Evolutionary conservation across 768 basidiomycete species (phyloP), one percentile per base, ranked within the genome.

Genomic region (Butyriboletus loyo): DNA sequence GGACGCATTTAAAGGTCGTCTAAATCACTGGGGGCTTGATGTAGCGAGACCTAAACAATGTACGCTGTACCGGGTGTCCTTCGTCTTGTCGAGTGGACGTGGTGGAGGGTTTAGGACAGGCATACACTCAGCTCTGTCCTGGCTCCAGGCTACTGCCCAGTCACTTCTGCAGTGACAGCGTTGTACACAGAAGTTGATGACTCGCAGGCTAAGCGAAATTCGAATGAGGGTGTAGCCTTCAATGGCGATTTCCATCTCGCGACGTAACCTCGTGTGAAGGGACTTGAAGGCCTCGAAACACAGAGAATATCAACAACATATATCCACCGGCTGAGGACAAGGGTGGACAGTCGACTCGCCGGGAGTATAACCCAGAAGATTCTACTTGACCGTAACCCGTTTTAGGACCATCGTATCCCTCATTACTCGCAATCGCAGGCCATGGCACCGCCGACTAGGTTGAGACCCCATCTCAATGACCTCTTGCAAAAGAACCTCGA

Each of bases 401-500:
- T 39, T 48, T 32, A 43, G 27, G 43, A n/a, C 25, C 31, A 5
- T 19, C 5, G 17, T 17, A 21, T 28, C 17, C 22, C 22, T 10
- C 28, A 0, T 15, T 15, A 35, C n/a, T 14, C 25, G 19, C 37
- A 45, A 25, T 41, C 46, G 25, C 49, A 42, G n/a, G 40, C 47
- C 41, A 65, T 65, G 64, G 59, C 62, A 44, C 64, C 64, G 2
- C 64, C 65, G 8, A 66, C 54, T 3, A 55, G 50, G 43, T 46
- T 64, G 30, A 53, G 65, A 50, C 65, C 64, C 24, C 64, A 67
- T 41, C 64, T 65, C 52, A 53, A 65, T 46, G 59, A 65, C 31
- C 60, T 65, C 24, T 43, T 65, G 19, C 64, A 65, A 32, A 65
- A 65, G 55, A 65, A 65, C 49, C 62, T 59, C 52, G 64, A 65